These are phyloP conservation scores for Monosiga brevicollis DNA, from an alignment of 78 protist genomes.

Conservation along the genomic window DNA sequence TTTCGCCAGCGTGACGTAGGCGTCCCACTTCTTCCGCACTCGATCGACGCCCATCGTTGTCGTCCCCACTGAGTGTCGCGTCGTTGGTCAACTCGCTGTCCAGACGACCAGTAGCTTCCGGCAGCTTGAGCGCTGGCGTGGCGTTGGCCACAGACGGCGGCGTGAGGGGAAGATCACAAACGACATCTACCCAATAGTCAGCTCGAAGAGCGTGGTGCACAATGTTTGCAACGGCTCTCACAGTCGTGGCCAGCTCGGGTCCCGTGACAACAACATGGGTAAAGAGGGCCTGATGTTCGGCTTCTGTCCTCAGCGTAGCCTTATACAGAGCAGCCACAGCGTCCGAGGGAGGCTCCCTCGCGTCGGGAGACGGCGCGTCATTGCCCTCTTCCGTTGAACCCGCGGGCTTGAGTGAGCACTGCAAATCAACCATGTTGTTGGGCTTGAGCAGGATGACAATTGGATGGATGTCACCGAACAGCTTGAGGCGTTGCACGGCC, in stretches of 20 bases:
- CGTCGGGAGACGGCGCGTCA: not conserved
- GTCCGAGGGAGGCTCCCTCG: no score
- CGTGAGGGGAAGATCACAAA: no score
- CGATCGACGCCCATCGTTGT: no score
- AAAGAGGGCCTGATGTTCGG: not conserved
- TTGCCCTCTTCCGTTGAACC: not conserved
- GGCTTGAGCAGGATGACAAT: not conserved
- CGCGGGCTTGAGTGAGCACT: not conserved
- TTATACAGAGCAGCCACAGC: not conserved
- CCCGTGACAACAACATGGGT: not conserved
- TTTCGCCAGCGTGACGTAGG: no score
- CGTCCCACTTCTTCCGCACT: no score
- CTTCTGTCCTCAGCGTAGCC: not conserved
- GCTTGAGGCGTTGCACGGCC: not conserved
- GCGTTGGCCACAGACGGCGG: no score
- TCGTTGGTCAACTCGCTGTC: no score
- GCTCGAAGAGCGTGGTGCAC: not conserved
- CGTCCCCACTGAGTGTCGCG: no score
- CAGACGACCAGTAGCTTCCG: no score
- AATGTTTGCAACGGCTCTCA: not conserved
- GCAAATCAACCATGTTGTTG: not conserved
- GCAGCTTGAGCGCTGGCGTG: no score
- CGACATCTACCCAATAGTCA: not conserved
- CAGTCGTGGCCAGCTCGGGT: not conserved
- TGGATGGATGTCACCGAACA: not conserved